These are phyloP conservation scores for Rubroboletus satanas DNA, from an alignment of 768 basidiomycete genomes.

Conservation along the genomic window DNA sequence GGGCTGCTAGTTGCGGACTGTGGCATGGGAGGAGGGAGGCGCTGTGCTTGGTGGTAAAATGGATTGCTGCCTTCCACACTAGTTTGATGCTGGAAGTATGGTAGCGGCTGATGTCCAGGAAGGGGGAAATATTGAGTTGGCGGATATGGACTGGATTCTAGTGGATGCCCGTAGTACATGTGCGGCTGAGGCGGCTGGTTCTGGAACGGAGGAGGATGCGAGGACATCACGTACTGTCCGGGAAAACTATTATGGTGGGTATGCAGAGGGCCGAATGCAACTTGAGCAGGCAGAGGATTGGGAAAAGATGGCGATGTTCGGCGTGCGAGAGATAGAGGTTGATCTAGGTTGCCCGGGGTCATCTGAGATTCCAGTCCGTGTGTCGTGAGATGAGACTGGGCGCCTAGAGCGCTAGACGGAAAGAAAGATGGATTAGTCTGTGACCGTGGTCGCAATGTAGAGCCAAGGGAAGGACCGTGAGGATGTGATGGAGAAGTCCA, in stretches of 20 bases:
- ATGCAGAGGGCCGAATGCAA: constrained; percentile 30
- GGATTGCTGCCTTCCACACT: constrained; percentile 33
- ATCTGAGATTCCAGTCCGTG: background rate
- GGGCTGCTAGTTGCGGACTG: constrained; percentile 25
- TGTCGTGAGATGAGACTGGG: background rate
- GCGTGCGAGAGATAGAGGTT: background rate
- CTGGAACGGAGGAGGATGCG: constrained; percentile 32
- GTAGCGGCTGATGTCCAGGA: constrained; percentile 31
- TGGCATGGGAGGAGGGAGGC: constrained; percentile 16
- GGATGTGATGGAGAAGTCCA: background rate
- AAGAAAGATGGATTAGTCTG: constrained; percentile 6
- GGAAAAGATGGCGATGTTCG: constrained; percentile 16
- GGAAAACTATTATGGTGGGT: constrained; percentile 35
- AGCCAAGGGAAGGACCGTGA: background rate
- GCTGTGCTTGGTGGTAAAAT: constrained; percentile 21
- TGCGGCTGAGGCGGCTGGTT: constrained; percentile 32
- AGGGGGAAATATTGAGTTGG: constrained; percentile 42
- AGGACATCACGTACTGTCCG: constrained; percentile 47
- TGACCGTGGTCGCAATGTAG: background rate
- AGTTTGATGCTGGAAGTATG: constrained; percentile 38
- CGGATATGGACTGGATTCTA: constrained; percentile 37
- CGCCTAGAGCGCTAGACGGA: background rate
- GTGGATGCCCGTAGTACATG: constrained; percentile 30
- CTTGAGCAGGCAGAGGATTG: constrained; percentile 14
- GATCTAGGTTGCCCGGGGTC: background rate